These are phyloP conservation scores for Pholiota conissans DNA, from an alignment of 768 basidiomycete species.

Conservation along the genomic window DNA sequence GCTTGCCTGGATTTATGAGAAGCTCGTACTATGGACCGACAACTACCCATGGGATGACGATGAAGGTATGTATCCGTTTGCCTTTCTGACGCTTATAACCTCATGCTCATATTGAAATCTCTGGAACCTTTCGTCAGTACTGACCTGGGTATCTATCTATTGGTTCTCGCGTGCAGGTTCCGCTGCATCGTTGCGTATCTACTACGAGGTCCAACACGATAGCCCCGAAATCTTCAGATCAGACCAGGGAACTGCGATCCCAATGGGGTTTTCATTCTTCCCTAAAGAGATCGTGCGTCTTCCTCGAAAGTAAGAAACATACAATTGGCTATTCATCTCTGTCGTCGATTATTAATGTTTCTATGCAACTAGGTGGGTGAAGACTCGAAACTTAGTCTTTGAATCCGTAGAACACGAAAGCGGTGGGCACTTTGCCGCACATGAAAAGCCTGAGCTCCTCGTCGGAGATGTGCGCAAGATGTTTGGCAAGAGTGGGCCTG, in stretches of 20 bases:
- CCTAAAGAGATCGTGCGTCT: conserved; percentile 38
- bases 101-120: neutral
- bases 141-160: conserved; percentile 67
- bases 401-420: neutral
- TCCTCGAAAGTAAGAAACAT: conserved; percentile 22
- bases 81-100: neutral
- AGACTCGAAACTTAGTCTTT: neutral
- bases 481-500: conserved; percentile 8
- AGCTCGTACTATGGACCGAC: conserved; percentile 62
- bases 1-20: too few relatives aligned
- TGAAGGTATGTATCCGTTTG: conserved; percentile 36
- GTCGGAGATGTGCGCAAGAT: conserved; percentile 10
- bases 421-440: conserved; percentile 7
- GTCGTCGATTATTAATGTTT: neutral
- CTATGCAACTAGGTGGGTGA: conserved; percentile 1
- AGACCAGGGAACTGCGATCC: conserved; percentile 26
- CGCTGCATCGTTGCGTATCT: conserved; percentile 55
- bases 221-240: neutral
- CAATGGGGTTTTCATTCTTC: conserved; percentile 48
- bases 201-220: conserved; percentile 42
- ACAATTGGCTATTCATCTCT: neutral
- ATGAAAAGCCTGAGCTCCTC: conserved; percentile 6
- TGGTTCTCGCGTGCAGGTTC: conserved; percentile 59
- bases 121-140: conserved; percentile 32
- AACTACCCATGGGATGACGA: conserved; percentile 58